phyloP scores from a whole-genome alignment of 176 grass and related monocot genomes.

The Carex cristatella region DNA sequence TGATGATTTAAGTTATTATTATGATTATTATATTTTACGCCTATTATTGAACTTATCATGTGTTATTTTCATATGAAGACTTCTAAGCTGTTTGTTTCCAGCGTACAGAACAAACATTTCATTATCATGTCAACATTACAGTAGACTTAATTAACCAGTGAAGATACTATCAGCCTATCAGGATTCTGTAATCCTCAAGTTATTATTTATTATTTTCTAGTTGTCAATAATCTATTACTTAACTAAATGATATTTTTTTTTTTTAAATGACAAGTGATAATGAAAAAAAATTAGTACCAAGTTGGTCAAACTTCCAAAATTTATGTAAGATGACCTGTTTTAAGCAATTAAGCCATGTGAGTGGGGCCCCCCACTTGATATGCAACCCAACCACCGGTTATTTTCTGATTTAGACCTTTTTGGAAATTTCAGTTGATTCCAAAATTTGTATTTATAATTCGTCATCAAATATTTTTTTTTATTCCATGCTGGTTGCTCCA shows the following conservation, averaged over 20 bases:
- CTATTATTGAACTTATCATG: neutral
- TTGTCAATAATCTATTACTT: neutral
- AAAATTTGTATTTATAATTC: neutral
- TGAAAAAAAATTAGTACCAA: neutral
- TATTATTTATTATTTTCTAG: neutral
- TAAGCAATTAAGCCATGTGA: neutral
- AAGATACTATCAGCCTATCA: neutral
- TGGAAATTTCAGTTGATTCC: neutral
- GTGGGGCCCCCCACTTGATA: constrained; percentile 7
- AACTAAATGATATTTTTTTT: neutral
- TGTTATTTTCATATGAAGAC: constrained; percentile 13
- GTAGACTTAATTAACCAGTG: neutral
- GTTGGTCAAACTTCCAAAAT: neutral
- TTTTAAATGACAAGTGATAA: neutral
- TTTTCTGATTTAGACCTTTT: neutral
- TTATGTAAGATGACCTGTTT: neutral
- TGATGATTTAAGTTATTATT: neutral
- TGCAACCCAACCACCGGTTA: neutral
- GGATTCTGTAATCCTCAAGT: neutral
- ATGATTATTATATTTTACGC: neutral
- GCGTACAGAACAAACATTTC: neutral
- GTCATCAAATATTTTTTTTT: neutral
- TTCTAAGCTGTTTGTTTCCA: neutral
- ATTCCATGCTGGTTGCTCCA: neutral
- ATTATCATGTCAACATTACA: constrained; percentile 12